Conservation (phyloP, 2,329 filamentous ascomycete genomes). For the Xylariaceae sp. region DNA sequence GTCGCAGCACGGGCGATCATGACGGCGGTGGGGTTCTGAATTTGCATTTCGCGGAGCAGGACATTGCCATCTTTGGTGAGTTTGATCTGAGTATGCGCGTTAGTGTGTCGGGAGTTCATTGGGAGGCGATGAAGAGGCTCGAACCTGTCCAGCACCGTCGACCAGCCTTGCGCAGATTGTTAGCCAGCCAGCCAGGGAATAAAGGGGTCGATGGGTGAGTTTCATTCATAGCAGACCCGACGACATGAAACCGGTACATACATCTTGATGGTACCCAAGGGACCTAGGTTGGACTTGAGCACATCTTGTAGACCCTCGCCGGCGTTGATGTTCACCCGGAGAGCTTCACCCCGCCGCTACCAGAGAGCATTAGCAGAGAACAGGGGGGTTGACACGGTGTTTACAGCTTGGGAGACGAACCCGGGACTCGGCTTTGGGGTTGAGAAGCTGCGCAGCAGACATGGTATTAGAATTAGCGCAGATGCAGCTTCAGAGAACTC, state of each 20-base stretch:
- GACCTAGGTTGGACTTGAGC: slow-evolving; percentile 91
- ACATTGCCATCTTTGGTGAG: slow-evolving; percentile 98
- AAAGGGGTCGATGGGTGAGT: background rate
- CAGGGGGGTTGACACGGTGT: background rate
- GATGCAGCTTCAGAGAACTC: background rate
- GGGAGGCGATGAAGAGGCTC: slow-evolving; percentile 23
- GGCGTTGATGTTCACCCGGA: slow-evolving; percentile 93
- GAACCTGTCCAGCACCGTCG: slow-evolving; percentile 64
- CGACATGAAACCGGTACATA: slow-evolving; percentile 37
- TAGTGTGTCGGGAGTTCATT: slow-evolving; percentile 13
- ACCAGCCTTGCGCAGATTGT: slow-evolving; percentile 49
- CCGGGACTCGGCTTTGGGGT: slow-evolving; percentile 97
- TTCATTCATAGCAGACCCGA: background rate
- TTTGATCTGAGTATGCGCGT: slow-evolving; percentile 66
- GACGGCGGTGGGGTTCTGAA: slow-evolving; percentile 95
- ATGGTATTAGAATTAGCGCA: slow-evolving; percentile 44
- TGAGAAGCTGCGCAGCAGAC: slow-evolving; percentile 97
- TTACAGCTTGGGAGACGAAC: slow-evolving; percentile 39
- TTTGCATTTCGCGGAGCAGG: slow-evolving; percentile 74
- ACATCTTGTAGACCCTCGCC: slow-evolving; percentile 93
- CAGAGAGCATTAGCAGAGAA: slow-evolving; percentile 32
- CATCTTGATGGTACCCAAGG: slow-evolving; percentile 95
- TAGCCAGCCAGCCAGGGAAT: background rate
- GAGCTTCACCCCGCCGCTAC: slow-evolving; percentile 91
- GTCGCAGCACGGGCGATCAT: slow-evolving; percentile 81